Percentiles rank a stretch among this genome's conserved stretches.
These are phyloP conservation scores for Aspergillus hiratsukae DNA, from an alignment of 2,329 filamentous ascomycete genomes.

Conservation along the genomic window DNA sequence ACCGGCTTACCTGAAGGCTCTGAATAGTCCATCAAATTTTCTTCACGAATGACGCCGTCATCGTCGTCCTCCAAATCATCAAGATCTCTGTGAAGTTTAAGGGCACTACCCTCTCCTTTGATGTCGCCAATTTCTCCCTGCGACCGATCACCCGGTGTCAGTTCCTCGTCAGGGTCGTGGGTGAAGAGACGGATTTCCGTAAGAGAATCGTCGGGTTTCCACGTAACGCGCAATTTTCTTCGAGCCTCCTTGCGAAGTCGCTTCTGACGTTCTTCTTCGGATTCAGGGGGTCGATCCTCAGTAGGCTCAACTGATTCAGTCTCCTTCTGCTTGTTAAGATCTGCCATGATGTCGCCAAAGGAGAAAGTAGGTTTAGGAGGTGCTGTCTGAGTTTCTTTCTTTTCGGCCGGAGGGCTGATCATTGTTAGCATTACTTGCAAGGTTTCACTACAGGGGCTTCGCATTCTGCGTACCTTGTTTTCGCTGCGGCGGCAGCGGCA, in stretches of 20 bases:
- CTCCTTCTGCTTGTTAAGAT: conserved; percentile 54
- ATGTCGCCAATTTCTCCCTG: conserved; percentile 57
- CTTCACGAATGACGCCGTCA: conserved; percentile 45
- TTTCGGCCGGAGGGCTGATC: conserved; percentile 28
- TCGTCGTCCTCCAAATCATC: conserved; percentile 59
- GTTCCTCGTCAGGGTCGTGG: conserved; percentile 60
- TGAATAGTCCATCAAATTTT: conserved; percentile 33
- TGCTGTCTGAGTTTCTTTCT: conserved; percentile 32
- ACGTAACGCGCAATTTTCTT: conserved; percentile 57
- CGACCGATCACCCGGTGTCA: conserved; percentile 55
- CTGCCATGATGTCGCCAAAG: conserved; percentile 47
- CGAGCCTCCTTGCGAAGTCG: conserved; percentile 58
- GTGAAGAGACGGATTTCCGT: conserved; percentile 56
- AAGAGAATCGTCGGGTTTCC: conserved; percentile 55
- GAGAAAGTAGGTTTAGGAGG: conserved; percentile 43
- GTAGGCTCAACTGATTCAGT: conserved; percentile 47
- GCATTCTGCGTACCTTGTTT: conserved; percentile 27
- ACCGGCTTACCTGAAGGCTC: conserved; percentile 30
- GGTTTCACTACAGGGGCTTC: background rate
- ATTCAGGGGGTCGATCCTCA: conserved; percentile 53
- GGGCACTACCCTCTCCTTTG: conserved; percentile 51
- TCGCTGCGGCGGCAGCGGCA: conserved; percentile 35
- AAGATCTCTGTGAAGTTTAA: conserved; percentile 50
- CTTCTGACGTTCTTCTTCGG: conserved; percentile 55
- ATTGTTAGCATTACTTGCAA: conserved; percentile 12